These are phyloP conservation scores for Raffaelea arxii DNA, from an alignment of 2,329 filamentous ascomycete genomes.

Conservation along the genomic window DNA sequence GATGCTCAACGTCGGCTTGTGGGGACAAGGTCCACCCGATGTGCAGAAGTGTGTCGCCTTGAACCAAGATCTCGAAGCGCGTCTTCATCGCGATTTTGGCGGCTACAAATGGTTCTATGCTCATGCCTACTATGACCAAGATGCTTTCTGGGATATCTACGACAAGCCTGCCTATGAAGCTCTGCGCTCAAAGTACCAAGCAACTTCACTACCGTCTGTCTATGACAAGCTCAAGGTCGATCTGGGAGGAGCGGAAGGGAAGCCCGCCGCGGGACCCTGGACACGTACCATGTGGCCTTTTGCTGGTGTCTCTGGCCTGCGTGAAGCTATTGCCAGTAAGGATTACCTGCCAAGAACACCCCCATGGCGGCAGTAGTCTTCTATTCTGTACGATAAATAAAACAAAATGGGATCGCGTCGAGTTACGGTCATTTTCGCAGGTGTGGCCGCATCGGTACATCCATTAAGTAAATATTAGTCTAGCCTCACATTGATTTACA, in stretches of 20 bases:
- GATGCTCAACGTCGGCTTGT: slow-evolving; percentile 61
- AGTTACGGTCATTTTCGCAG: too few relatives aligned
- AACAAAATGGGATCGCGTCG: too few relatives aligned
- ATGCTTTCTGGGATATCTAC: slow-evolving; percentile 60
- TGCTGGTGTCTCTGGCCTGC: slow-evolving; percentile 50
- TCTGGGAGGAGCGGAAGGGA: not conserved
- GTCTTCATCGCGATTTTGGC: slow-evolving; percentile 52
- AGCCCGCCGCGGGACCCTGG: slow-evolving; percentile 16
- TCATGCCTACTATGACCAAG: slow-evolving; percentile 70
- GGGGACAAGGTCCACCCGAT: slow-evolving; percentile 60
- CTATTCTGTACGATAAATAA: too few relatives aligned
- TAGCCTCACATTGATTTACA: too few relatives aligned
- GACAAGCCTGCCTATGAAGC: slow-evolving; percentile 44
- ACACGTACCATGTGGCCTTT: slow-evolving; percentile 44
- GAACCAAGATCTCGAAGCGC: slow-evolving; percentile 63
- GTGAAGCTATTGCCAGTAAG: slow-evolving; percentile 46
- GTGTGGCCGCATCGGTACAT: too few relatives aligned
- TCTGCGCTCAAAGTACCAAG: slow-evolving; percentile 53
- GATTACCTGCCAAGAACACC: slow-evolving; percentile 39
- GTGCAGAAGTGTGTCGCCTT: slow-evolving; percentile 50
- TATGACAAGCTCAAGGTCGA: slow-evolving; percentile 55
- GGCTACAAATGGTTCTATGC: slow-evolving; percentile 86
- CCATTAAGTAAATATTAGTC: too few relatives aligned
- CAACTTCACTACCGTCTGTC: slow-evolving; percentile 52
- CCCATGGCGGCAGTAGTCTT: slow-evolving; percentile 10